phyloP scores from a whole-genome alignment of 2,329 filamentous ascomycete genomes.

The Biscogniauxia sp. region DNA sequence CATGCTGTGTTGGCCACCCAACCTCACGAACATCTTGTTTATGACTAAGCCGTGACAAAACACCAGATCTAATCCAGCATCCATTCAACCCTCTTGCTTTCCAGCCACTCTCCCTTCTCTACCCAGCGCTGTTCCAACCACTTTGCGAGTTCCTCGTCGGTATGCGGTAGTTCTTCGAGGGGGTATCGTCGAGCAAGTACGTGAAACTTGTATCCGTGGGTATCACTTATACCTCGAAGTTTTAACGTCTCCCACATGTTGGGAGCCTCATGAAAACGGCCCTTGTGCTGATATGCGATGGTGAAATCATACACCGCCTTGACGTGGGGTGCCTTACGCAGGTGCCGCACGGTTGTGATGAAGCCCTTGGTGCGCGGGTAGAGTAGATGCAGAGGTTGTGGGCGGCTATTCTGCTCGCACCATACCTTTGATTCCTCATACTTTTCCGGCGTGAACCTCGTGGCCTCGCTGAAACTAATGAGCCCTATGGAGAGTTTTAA shows the following conservation, averaged over 20 bases:
- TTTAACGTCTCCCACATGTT: conserved; percentile 54
- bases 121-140: conserved; percentile 55
- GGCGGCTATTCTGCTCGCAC: conserved; percentile 49
- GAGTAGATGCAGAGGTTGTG: conserved; percentile 55
- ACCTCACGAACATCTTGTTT: conserved; percentile 2
- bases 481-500: conserved; percentile 47
- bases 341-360: conserved; percentile 55
- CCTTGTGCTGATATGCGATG: conserved; percentile 49
- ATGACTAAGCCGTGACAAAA: not conserved
- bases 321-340: conserved; percentile 49
- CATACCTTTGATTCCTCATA: conserved; percentile 49
- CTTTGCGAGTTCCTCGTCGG: conserved; percentile 46
- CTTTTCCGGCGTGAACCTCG: conserved; percentile 55
- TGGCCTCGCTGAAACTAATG: conserved; percentile 64
- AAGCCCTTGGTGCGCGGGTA: conserved; percentile 62
- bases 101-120: conserved; percentile 52
- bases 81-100: conserved; percentile 43
- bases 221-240: conserved; percentile 37
- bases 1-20: not conserved
- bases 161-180: conserved; percentile 45
- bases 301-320: conserved; percentile 56
- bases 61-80: conserved; percentile 11
- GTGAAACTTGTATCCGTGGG: conserved; percentile 46
- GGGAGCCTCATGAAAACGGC: conserved; percentile 44
- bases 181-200: conserved; percentile 48